Evolutionary conservation across 1,139 yeast genomes (phyloP), one percentile per base, ranked within the genome.

Genomic region (Geotrichum phurueaensis): DNA sequence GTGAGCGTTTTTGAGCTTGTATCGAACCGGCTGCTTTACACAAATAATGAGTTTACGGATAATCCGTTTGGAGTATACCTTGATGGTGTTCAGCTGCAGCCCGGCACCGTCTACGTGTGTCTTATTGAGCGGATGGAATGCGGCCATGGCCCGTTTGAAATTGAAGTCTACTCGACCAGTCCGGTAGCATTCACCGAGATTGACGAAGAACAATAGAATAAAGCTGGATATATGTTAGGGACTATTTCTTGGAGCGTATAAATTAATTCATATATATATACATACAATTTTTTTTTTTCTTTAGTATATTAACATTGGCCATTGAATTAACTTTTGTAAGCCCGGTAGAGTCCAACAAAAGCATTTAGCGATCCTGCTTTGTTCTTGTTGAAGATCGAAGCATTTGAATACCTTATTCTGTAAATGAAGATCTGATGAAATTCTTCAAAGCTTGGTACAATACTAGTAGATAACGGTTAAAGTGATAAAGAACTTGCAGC

Each of bases 41-140:
- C 78, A 13, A 78, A 78, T 62, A 77, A 76, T 55, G 65, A 70
- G 13, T 82, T 84, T 79, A 71, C 72, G 55, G 78, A 78, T 63
- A 70, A 75, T 18, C 65, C 78, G 20, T 79, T 78, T 66, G 85
- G 85, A 0, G 69, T 78, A 0, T 80, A 74, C 66, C 66, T 80
- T 13, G 81, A 80, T 55, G 71, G 53, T 6, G 58, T 66, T 3
- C 54, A 48, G 50, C 54, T 66, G 13, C 51, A 56, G 9, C 58
- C 65, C 12, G 59, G 55, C 43, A 39, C 49, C 7, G 50, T 53
- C 3, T 69, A 69, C 53, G 57, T 63, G 9, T 63, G 65, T 13
- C 59, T 67, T 15, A 64, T 69, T 13, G 73, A 70, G 56, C 64
- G 73, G 9, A 70, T 70, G 72, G 73, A 70, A 59, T 65, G 71